A percentile compares a stretch with the other conserved stretches of the same genome.
These are phyloP conservation scores for Eurotiales sp. DNA, from an alignment of 2,329 filamentous ascomycete genomes.

Conservation along the genomic window DNA sequence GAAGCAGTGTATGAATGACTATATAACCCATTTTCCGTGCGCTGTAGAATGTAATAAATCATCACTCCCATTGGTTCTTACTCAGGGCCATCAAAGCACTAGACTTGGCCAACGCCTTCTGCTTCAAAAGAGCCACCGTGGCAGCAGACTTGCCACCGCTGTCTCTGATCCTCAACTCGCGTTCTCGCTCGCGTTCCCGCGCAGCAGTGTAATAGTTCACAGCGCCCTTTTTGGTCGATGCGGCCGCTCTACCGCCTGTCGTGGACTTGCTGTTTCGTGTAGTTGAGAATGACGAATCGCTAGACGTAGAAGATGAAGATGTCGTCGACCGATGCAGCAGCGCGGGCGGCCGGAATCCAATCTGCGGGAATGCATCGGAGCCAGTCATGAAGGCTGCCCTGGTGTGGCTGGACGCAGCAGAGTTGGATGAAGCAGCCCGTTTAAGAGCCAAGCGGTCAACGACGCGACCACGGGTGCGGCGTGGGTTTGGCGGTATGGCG, in stretches of 20 bases:
- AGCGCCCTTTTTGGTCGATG: constrained; percentile 56
- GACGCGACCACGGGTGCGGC: constrained; percentile 39
- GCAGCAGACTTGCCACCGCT: constrained; percentile 33
- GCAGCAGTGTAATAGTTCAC: constrained; percentile 56
- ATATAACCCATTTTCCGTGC: neutral
- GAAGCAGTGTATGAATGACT: neutral
- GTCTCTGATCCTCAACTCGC: constrained; percentile 49
- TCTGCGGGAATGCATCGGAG: constrained; percentile 18
- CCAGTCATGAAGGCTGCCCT: constrained; percentile 34
- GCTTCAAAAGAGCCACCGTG: constrained; percentile 7
- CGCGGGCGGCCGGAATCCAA: constrained; percentile 33
- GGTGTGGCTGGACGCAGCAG: constrained; percentile 28
- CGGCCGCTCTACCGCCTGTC: constrained; percentile 30
- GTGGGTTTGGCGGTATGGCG: constrained; percentile 31
- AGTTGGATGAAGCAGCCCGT: constrained; percentile 43
- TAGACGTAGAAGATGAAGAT: constrained; percentile 22
- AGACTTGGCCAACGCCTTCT: constrained; percentile 6
- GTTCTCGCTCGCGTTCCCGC: constrained; percentile 57
- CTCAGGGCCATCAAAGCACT: constrained; percentile 9
- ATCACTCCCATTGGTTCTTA: constrained; percentile 7
- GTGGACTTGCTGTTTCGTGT: constrained; percentile 17
- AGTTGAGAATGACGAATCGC: constrained; percentile 23
- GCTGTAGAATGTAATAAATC: neutral
- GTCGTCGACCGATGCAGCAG: constrained; percentile 29
- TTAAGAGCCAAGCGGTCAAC: constrained; percentile 44